These are phyloP conservation scores for Claviceps humidiphila DNA, from an alignment of 2,329 filamentous ascomycete species.

Conservation along the genomic window DNA sequence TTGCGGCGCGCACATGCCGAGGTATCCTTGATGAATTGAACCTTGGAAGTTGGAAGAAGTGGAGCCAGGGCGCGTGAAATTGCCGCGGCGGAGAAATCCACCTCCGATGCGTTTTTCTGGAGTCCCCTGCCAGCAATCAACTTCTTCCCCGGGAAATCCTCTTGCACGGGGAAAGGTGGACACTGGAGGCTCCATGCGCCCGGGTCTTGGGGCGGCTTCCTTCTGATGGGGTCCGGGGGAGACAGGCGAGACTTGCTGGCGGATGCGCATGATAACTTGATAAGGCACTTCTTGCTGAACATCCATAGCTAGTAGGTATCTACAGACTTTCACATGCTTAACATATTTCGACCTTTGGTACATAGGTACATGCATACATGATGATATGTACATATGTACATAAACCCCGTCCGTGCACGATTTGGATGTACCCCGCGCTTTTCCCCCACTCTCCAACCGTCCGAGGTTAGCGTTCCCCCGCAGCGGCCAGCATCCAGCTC, in stretches of 20 bases:
- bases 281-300: no score
- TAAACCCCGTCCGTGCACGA: no score
- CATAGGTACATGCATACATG: no score
- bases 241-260: no score
- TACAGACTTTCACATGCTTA: no score
- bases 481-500: neutral
- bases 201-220: no score
- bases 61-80: neutral
- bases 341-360: no score
- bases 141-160: slow-evolving; percentile 21
- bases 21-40: neutral
- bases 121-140: neutral
- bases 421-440: no score
- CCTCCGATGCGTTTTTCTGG: neutral
- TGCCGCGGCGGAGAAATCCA: neutral
- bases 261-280: no score
- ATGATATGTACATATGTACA: no score
- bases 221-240: neutral
- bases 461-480: slow-evolving; percentile 2
- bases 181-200: no score
- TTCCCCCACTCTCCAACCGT: neutral
- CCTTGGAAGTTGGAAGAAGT: neutral
- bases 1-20: neutral
- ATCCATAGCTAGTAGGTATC: no score
- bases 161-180: slow-evolving; percentile 10